These are phyloP conservation scores for Emericellopsis cladophorae DNA, from an alignment of 2,329 filamentous ascomycete species.

Conservation along the genomic window DNA sequence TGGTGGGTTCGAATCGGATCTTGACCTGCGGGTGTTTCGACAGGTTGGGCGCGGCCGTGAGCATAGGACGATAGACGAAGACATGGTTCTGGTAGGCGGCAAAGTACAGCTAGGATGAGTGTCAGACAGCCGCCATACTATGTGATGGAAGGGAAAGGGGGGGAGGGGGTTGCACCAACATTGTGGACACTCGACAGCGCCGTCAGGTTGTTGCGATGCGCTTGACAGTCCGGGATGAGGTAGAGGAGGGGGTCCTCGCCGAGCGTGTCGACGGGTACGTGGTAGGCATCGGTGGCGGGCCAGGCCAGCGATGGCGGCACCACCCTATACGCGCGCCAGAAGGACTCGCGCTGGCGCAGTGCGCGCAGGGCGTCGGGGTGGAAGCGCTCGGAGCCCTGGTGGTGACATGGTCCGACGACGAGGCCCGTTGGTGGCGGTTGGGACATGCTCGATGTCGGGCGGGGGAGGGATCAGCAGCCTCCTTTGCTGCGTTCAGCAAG, in stretches of 20 bases:
- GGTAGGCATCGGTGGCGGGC: slow-evolving; percentile 1
- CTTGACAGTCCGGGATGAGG: slow-evolving; percentile 19
- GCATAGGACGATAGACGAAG: slow-evolving; percentile 40
- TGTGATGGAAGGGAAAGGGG: too few relatives aligned
- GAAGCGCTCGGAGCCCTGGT: slow-evolving; percentile 14
- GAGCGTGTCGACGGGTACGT: slow-evolving; percentile 10
- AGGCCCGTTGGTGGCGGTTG: too few relatives aligned
- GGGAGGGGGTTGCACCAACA: slow-evolving; percentile 6
- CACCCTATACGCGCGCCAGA: not conserved
- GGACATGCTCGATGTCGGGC: not conserved
- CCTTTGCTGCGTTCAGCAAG: slow-evolving; percentile 21
- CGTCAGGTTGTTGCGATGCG: slow-evolving; percentile 41
- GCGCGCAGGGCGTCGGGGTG: slow-evolving; percentile 18
- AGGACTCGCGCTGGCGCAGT: slow-evolving; percentile 19
- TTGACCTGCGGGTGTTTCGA: slow-evolving; percentile 34
- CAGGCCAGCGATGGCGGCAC: slow-evolving; percentile 1
- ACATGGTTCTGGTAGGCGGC: slow-evolving; percentile 44
- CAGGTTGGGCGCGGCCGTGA: slow-evolving; percentile 30
- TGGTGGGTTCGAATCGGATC: slow-evolving; percentile 28
- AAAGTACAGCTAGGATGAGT: slow-evolving; percentile 39
- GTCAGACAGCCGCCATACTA: not conserved
- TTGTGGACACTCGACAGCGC: slow-evolving; percentile 45
- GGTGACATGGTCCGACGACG: not conserved
- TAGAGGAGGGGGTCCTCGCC: slow-evolving; percentile 8
- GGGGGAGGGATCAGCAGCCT: slow-evolving; percentile 13